These are phyloP conservation scores for Aspergillus pseudonomiae DNA, from an alignment of 2,329 filamentous ascomycete genomes.

Conservation along the genomic window DNA sequence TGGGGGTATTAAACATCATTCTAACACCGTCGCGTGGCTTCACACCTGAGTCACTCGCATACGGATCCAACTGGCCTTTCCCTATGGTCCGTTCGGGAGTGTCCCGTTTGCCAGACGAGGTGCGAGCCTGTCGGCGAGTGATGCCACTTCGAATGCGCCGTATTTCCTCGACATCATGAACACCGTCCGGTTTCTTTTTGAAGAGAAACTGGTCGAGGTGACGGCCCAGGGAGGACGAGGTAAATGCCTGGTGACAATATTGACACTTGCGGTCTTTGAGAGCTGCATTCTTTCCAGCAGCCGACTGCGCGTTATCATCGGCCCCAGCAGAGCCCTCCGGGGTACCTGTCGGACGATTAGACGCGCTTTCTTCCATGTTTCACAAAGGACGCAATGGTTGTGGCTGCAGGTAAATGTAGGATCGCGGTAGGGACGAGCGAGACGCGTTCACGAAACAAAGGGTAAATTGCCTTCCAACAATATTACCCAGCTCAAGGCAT, in stretches of 20 bases:
- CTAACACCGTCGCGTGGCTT: slow-evolving; percentile 42
- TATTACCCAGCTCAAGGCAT: slow-evolving; percentile 24
- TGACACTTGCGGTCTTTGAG: slow-evolving; percentile 85
- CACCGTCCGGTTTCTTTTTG: slow-evolving; percentile 88
- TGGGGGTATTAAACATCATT: slow-evolving; percentile 62
- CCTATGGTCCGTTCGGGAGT: slow-evolving; percentile 62
- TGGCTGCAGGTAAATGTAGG: slow-evolving; percentile 8
- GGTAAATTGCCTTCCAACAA: slow-evolving; percentile 7
- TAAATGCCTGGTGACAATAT: slow-evolving; percentile 87
- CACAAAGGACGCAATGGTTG: slow-evolving; percentile 16
- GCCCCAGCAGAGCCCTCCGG: slow-evolving; percentile 45
- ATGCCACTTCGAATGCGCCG: slow-evolving; percentile 79
- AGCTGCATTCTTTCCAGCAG: slow-evolving; percentile 48
- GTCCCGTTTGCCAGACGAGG: slow-evolving; percentile 62
- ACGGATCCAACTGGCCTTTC: slow-evolving; percentile 38
- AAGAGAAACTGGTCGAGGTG: slow-evolving; percentile 95
- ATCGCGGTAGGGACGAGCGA: slow-evolving; percentile 3
- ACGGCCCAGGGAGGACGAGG: slow-evolving; percentile 87
- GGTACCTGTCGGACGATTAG: slow-evolving; percentile 37
- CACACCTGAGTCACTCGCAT: slow-evolving; percentile 38
- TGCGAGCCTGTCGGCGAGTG: slow-evolving; percentile 79
- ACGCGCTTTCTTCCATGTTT: slow-evolving; percentile 29
- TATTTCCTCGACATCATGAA: slow-evolving; percentile 91
- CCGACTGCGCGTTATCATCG: slow-evolving; percentile 34
- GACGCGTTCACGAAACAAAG: slow-evolving; percentile 20